A percentile compares a stretch with the other conserved stretches of the same genome.
Conservation (phyloP, 768 basidiomycete genomes). For the Hirschioporus abietinus region DNA sequence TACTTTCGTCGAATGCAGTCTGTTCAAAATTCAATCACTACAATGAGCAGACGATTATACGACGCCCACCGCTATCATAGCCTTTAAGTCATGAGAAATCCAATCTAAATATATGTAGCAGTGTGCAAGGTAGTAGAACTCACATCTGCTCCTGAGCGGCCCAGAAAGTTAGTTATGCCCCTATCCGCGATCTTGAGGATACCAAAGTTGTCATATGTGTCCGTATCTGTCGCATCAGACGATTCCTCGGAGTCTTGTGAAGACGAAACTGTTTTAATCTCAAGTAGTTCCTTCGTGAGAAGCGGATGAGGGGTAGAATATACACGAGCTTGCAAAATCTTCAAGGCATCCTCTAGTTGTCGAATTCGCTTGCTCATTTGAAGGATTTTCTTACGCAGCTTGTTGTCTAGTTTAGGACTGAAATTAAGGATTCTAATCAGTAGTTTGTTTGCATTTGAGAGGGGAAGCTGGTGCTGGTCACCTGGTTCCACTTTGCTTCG, state of each 20-base stretch:
- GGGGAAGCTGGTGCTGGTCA: background rate
- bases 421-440: background rate
- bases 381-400: slow-evolving; percentile 14
- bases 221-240: background rate
- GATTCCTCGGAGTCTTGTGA: background rate
- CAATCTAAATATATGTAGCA: background rate
- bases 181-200: slow-evolving; percentile 66
- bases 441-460: background rate
- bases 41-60: no score
- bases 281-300: background rate
- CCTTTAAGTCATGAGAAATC: background rate
- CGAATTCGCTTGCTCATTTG: slow-evolving; percentile 11
- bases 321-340: slow-evolving; percentile 8
- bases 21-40: no score
- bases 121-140: no score
- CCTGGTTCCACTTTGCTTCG: background rate
- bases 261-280: background rate
- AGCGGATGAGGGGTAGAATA: slow-evolving; percentile 8
- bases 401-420: slow-evolving; percentile 36
- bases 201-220: slow-evolving; percentile 47
- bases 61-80: background rate
- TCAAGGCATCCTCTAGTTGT: slow-evolving; percentile 9
- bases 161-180: slow-evolving; percentile 68
- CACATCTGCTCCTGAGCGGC: slow-evolving; percentile 71
- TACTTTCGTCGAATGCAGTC: background rate